Percentiles rank a stretch among this genome's conserved stretches.
phyloP scores from a whole-genome alignment of 192 early-diverging fungal species.

The Chytriomyces confervae region DNA sequence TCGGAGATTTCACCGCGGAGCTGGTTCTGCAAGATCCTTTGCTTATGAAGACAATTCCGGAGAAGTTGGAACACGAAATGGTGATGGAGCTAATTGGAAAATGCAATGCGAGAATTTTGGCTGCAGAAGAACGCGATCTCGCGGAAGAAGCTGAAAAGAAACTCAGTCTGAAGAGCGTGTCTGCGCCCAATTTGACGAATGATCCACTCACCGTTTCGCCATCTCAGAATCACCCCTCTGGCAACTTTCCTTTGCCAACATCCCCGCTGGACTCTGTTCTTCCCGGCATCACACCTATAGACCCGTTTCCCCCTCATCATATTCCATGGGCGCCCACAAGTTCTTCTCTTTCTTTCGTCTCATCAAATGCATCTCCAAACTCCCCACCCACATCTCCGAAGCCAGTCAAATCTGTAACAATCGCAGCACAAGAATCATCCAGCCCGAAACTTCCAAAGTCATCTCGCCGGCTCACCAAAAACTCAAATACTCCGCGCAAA shows the following conservation, averaged over 20 bases:
- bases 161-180: not conserved
- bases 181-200: not conserved
- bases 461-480: too few species aligned
- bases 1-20: slow-evolving; percentile 30
- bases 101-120: slow-evolving; percentile 49
- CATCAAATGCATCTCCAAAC: not conserved
- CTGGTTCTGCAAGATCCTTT: slow-evolving; percentile 40
- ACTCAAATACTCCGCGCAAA: slow-evolving; percentile 5
- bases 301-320: not conserved
- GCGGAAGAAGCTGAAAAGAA: not conserved
- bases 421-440: not conserved
- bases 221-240: not conserved
- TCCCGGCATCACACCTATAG: not conserved
- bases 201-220: not conserved
- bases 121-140: slow-evolving; percentile 32
- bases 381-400: not conserved
- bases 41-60: slow-evolving; percentile 36
- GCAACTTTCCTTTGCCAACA: not conserved
- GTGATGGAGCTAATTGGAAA: slow-evolving; percentile 50
- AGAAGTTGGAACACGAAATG: slow-evolving; percentile 42
- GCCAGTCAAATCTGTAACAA: not conserved
- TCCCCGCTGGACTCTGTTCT: not conserved
- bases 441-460: too few species aligned
- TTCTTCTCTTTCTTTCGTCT: not conserved
- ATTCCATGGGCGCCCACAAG: too few species aligned